Evolutionary conservation across 352 stramenopile species (phyloP).

Genomic region (Globisporangium yorkense): DNA sequence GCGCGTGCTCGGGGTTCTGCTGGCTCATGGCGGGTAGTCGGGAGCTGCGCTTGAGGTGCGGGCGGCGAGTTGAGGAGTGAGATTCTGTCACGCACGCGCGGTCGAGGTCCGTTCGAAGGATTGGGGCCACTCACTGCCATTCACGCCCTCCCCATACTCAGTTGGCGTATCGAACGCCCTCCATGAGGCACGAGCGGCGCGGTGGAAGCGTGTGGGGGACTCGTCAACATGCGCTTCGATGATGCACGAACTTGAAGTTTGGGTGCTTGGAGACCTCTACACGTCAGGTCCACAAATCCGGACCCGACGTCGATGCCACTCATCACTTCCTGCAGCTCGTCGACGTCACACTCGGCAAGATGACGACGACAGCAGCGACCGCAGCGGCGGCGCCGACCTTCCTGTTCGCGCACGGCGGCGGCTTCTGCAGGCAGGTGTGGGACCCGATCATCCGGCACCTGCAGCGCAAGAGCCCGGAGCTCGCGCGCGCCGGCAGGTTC

Average conservation of each 20-base stretch:
- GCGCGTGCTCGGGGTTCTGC: too few species aligned
- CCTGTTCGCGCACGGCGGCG: conserved; percentile 38
- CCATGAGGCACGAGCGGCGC: too few species aligned
- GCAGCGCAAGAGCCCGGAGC: conserved; percentile 14
- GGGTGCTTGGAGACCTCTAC: not conserved
- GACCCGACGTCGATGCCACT: not conserved
- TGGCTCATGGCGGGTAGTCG: too few species aligned
- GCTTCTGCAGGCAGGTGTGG: conserved; percentile 51
- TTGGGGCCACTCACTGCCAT: too few species aligned
- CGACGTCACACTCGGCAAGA: not conserved
- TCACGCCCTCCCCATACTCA: too few species aligned
- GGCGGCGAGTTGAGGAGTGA: too few species aligned
- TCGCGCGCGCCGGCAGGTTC: conserved; percentile 22
- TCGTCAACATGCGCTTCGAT: not conserved
- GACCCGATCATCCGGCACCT: conserved; percentile 31
- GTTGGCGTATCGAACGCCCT: too few species aligned
- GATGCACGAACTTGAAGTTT: not conserved
- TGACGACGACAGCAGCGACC: not conserved
- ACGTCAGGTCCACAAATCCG: not conserved
- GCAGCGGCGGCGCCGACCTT: conserved; percentile 11
- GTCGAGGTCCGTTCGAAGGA: too few species aligned
- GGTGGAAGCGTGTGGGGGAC: too few species aligned
- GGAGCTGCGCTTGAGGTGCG: too few species aligned
- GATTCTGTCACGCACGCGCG: too few species aligned
- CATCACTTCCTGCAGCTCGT: not conserved